Conservation (phyloP, 305 asterid genomes). For the Fraxinus xanthoxyloides region DNA sequence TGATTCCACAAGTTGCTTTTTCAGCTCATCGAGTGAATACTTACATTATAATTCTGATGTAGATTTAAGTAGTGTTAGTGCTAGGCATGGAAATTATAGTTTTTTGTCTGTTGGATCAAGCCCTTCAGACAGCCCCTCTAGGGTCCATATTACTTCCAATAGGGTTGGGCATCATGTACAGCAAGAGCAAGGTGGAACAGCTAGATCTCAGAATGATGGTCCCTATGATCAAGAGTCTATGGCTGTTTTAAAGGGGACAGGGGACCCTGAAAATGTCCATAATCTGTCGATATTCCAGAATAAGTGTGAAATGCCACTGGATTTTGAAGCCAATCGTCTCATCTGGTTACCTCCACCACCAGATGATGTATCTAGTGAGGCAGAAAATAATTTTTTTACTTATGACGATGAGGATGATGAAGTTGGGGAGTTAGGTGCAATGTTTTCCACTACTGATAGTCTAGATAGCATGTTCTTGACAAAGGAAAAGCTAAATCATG, state of each 20-base stretch:
- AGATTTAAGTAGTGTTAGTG: constrained; percentile 75
- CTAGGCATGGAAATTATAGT: constrained; percentile 64
- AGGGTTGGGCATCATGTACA: constrained; percentile 63
- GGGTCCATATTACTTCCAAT: constrained; percentile 51
- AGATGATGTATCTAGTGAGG: constrained; percentile 49
- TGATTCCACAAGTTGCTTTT: constrained; percentile 51
- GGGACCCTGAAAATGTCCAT: constrained; percentile 39
- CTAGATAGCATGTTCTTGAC: constrained; percentile 34
- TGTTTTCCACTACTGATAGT: constrained; percentile 39
- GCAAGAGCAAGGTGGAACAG: constrained; percentile 53
- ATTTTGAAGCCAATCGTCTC: constrained; percentile 68
- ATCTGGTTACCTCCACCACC: constrained; percentile 93
- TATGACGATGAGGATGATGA: constrained; percentile 88
- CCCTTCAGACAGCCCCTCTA: constrained; percentile 84
- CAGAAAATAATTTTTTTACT: constrained; percentile 56
- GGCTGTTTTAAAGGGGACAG: constrained; percentile 57
- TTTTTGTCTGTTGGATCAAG: constrained; percentile 68
- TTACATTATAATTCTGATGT: constrained; percentile 65
- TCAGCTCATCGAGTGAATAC: constrained; percentile 51
- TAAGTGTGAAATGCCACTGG: constrained; percentile 46
- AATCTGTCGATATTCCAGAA: constrained; percentile 35
- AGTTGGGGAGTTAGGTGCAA: constrained; percentile 46
- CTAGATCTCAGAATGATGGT: constrained; percentile 40
- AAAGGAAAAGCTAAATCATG: constrained; percentile 48
- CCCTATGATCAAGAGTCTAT: constrained; percentile 44